Base-by-base conservation (phyloP, 75 land plant species). In the Cupressus sempervirens region DNA sequence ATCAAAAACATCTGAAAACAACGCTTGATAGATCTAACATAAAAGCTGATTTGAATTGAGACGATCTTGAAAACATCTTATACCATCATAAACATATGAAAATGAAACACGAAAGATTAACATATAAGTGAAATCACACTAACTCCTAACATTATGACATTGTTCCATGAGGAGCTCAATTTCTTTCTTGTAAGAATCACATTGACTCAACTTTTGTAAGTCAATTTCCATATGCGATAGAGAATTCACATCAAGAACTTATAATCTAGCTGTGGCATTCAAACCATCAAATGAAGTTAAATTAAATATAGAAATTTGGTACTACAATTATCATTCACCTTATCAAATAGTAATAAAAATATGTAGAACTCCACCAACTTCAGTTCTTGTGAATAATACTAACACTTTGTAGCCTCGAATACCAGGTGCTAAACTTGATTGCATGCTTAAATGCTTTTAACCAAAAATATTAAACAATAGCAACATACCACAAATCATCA, bases 91-190 rank as follows among this genome's bases (percentile, higher is more conserved):
- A n/a, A n/a, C n/a, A n/a, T n/a, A n/a, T n/a, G n/a, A n/a, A n/a
- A n/a, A n/a, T n/a, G n/a, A n/a, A n/a, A n/a, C n/a, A n/a, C n/a
- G n/a, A n/a, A n/a, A n/a, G n/a, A n/a, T n/a, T n/a, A n/a, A n/a
- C n/a, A n/a, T n/a, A n/a, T n/a, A n/a, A n/a, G n/a, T n/a, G n/a
- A n/a, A n/a, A n/a, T n/a, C n/a, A n/a, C n/a, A n/a, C n/a, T n/a
- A n/a, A n/a, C n/a, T n/a, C n/a, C n/a, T n/a, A n/a, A n/a, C n/a
- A n/a, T n/a, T n/a, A n/a, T n/a, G n/a, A n/a, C n/a, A 80, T 67
- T 87, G 88, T 86, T 87, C 86, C 58, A 87, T 70, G 0, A 87
- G 53, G 9, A 85, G 85, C 26, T 86, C 86, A 50, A 87, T 87
- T 45, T 87, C 88, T 16, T 87, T 79, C 20, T 76, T 87, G 79